Conservation (phyloP, 176 grass and related monocot species). For the Echinochloa phyllopogon region DNA sequence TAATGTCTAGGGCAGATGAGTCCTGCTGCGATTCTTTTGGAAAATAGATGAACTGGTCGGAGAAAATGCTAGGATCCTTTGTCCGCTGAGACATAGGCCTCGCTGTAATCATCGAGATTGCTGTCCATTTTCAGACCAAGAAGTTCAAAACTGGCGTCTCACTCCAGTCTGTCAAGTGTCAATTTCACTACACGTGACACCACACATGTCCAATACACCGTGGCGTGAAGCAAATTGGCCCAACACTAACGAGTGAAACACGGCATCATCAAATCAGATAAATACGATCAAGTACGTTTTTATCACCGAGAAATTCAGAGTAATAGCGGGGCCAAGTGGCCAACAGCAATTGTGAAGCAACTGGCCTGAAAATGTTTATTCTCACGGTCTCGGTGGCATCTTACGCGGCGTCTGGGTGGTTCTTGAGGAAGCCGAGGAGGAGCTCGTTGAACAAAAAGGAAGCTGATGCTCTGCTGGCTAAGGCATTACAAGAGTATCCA, state of each 20-base stretch:
- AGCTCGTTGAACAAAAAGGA: conserved; percentile 91
- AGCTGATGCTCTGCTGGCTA: conserved; percentile 79
- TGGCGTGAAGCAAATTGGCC: neutral
- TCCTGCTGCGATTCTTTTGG: too few species aligned
- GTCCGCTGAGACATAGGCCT: too few species aligned
- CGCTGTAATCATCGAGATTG: too few species aligned
- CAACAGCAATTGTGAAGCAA: neutral
- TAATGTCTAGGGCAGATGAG: too few species aligned
- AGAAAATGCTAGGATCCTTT: too few species aligned
- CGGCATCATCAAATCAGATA: neutral
- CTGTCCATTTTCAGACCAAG: neutral
- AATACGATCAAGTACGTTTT: neutral
- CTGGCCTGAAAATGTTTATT: too few species aligned
- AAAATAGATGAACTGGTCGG: too few species aligned
- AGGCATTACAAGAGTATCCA: conserved; percentile 90
- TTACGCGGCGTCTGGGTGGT: too few species aligned
- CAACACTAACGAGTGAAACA: neutral
- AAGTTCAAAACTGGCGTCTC: neutral
- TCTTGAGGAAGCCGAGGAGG: too few species aligned
- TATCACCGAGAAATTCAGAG: neutral
- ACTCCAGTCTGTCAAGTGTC: too few species aligned
- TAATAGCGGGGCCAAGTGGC: neutral
- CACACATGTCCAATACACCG: neutral
- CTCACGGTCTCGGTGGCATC: too few species aligned
- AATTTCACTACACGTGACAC: too few species aligned